phyloP scores from a whole-genome alignment of 1,139 yeast species.

The Candida tropicalis region DNA sequence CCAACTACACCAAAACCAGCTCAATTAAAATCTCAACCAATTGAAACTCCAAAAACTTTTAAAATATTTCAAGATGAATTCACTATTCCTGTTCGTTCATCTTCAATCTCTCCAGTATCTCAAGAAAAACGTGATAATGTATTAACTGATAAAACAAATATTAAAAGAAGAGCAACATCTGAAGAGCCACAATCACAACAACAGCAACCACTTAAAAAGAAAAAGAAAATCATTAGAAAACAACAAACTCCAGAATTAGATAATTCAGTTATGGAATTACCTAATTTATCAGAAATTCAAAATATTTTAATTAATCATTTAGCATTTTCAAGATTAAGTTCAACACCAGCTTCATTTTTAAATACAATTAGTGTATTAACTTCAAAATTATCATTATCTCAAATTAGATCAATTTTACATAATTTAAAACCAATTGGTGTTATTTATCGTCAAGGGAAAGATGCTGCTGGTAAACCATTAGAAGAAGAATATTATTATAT shows the following conservation, averaged over 20 bases:
- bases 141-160: constrained; percentile 29
- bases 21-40: neutral
- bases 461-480: constrained; percentile 92
- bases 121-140: neutral
- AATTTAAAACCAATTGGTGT: constrained; percentile 70
- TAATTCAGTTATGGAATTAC: constrained; percentile 28
- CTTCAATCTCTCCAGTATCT: constrained; percentile 13
- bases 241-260: constrained; percentile 18
- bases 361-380: constrained; percentile 58
- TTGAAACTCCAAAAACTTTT: constrained; percentile 3
- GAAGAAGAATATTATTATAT: constrained; percentile 93
- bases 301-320: constrained; percentile 78
- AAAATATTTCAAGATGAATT: constrained; percentile 14
- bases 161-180: constrained; percentile 29
- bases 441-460: constrained; percentile 86
- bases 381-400: constrained; percentile 44
- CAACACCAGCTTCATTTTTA: constrained; percentile 77
- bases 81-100: constrained; percentile 10
- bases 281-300: constrained; percentile 52
- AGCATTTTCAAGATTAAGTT: constrained; percentile 86
- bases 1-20: constrained; percentile 1
- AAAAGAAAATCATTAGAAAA: constrained; percentile 6
- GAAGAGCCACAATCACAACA: constrained; percentile 26
- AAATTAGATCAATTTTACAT: constrained; percentile 54
- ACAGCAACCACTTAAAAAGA: constrained; percentile 2